Base-by-base conservation (phyloP, 2,329 filamentous ascomycete species). In the Fusarium mundagurra region DNA sequence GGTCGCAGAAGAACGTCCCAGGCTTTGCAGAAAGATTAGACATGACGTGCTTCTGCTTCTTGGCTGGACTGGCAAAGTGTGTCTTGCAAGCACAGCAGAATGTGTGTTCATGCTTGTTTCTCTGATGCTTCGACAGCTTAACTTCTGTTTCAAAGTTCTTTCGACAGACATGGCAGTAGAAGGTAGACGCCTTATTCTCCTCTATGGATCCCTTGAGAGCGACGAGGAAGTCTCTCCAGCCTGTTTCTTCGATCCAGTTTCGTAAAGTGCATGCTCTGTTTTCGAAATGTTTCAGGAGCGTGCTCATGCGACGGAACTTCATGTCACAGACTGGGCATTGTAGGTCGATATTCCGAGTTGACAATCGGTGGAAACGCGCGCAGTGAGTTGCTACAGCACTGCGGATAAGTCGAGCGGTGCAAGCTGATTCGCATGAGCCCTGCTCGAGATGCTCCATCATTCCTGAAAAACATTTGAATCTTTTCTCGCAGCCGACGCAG, bases 71-170 rank as follows among this genome's bases (percentile, higher is more conserved):
- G 24, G 17, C 16, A 20, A 45, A 45, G 10, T 45, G 0, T 27
- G 43, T 45, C 43, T 45, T 3, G 1, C 43, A 45, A 20, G 43
- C 43, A 18, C 43, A 45, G 1, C 43, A 45, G 17, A 18, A 45
- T 0, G 17, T 27, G 17, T 13, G 0, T 3, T 18, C 0, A 18
- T 45, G 43, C 0, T 45, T 45, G 0, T 4, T 3, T 24, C 16
- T 45, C 43, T 3, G n/a, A 18, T 45, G 43, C n/a, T 2, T 44
- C 6, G 14, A 11, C 0, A 44, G 41, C 41, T 0, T 0, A 24
- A 44, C 41, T 8, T 44, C 41, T 44, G 2, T 0, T 0, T 44
- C n/a, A 24, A 44, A 44, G 0, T 1, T 44, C 14, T 44, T 44
- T 44, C 41, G 41, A 1, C 41, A 44, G n/a, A 44, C 10, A 24